Evolutionary conservation across 106 monocot genomes (phyloP).

Genomic region (Xerophyta viscosa): DNA sequence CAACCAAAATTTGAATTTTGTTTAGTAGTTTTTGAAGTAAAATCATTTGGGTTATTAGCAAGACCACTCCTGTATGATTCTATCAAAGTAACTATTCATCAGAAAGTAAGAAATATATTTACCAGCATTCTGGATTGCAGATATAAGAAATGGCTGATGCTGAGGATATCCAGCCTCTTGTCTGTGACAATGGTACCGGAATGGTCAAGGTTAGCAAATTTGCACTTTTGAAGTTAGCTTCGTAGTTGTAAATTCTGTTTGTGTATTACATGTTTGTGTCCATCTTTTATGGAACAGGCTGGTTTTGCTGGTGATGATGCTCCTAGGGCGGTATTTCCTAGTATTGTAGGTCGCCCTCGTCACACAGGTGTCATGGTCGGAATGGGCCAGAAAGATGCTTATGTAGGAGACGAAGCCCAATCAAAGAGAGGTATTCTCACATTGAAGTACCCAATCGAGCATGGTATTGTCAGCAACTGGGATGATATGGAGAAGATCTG

Average conservation of each 20-base stretch:
- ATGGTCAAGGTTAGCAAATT: constrained; percentile 12
- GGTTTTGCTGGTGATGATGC: constrained; percentile 33
- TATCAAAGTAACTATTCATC: no score
- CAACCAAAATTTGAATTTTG: no score
- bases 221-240: background rate
- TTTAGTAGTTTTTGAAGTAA: no score
- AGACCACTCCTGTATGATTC: no score
- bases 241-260: background rate
- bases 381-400: constrained; percentile 30
- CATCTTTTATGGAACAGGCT: constrained; percentile 6
- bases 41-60: no score
- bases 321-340: constrained; percentile 28
- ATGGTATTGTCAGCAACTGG: constrained; percentile 27
- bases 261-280: background rate
- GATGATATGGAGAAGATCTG: constrained; percentile 33
- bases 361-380: constrained; percentile 29
- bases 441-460: constrained; percentile 22
- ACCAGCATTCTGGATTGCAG: background rate
- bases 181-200: constrained; percentile 19
- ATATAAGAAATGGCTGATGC: constrained; percentile 10
- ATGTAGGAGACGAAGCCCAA: constrained; percentile 25
- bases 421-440: constrained; percentile 29
- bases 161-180: constrained; percentile 22
- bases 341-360: constrained; percentile 24
- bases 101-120: background rate